phyloP scores from a whole-genome alignment of 345 rosid genomes.

The Eutrema yunnanense region DNA sequence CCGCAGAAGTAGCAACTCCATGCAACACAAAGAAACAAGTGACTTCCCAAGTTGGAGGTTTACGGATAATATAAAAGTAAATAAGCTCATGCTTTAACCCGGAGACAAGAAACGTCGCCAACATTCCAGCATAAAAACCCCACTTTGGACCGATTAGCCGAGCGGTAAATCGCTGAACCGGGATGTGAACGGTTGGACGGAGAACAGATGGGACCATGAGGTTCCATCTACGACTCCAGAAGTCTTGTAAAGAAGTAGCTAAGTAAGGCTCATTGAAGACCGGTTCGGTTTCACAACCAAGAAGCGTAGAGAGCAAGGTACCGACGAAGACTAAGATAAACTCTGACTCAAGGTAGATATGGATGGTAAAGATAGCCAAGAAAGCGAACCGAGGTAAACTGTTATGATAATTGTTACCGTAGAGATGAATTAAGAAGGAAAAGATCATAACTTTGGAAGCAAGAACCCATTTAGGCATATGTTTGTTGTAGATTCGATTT shows the following conservation, averaged over 20 bases:
- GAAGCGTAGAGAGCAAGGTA: conserved; percentile 34
- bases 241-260: conserved; percentile 69
- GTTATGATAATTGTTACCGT: not conserved
- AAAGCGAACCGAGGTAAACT: not conserved
- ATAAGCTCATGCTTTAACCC: conserved; percentile 65
- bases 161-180: conserved; percentile 23
- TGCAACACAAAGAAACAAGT: conserved; percentile 59
- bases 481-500: not conserved
- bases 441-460: conserved; percentile 28
- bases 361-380: conserved; percentile 18
- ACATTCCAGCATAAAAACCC: conserved; percentile 32
- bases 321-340: conserved; percentile 23
- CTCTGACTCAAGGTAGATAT: conserved; percentile 41
- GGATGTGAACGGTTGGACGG: conserved; percentile 47
- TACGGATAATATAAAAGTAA: conserved; percentile 39
- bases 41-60: conserved; percentile 67
- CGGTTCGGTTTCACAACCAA: conserved; percentile 56
- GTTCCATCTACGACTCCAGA: conserved; percentile 83
- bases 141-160: conserved; percentile 14
- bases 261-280: conserved; percentile 61
- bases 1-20: conserved; percentile 38
- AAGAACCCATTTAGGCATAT: conserved; percentile 17
- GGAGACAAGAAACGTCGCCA: conserved; percentile 49
- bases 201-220: conserved; percentile 50
- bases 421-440: conserved; percentile 6